phyloP scores from a whole-genome alignment of 129 eudicot species.

The Apium graveolens region DNA sequence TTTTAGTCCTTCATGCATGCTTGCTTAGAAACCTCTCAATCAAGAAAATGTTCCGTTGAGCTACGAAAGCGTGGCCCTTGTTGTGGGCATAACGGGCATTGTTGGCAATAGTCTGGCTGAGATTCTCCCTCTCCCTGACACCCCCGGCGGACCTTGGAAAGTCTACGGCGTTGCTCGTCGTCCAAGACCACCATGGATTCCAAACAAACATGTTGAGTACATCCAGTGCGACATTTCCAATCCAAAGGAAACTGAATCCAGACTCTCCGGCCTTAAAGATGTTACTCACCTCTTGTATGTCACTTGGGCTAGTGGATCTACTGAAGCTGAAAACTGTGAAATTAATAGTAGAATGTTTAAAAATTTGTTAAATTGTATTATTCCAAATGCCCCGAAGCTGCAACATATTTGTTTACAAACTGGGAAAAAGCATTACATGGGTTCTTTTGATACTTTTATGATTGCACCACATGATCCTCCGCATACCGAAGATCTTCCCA shows the following conservation, averaged over 20 bases:
- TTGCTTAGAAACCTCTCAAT: slow-evolving; percentile 46
- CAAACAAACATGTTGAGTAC: slow-evolving; percentile 59
- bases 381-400: slow-evolving; percentile 58
- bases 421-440: slow-evolving; percentile 47
- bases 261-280: slow-evolving; percentile 42
- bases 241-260: slow-evolving; percentile 30
- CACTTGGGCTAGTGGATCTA: slow-evolving; percentile 47
- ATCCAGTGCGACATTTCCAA: slow-evolving; percentile 64
- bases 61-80: slow-evolving; percentile 55
- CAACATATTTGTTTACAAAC: slow-evolving; percentile 63
- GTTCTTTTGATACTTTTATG: slow-evolving; percentile 36
- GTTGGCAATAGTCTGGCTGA: slow-evolving; percentile 81
- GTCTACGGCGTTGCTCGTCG: slow-evolving; percentile 85
- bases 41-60: slow-evolving; percentile 43
- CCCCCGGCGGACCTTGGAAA: slow-evolving; percentile 94
- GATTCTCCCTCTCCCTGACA: slow-evolving; percentile 60
- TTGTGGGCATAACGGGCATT: slow-evolving; percentile 76
- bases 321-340: slow-evolving; percentile 44
- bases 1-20: neutral
- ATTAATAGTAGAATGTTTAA: slow-evolving; percentile 57
- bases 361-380: slow-evolving; percentile 39
- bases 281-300: slow-evolving; percentile 76
- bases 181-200: slow-evolving; percentile 58
- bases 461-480: slow-evolving; percentile 44
- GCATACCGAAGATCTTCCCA: slow-evolving; percentile 49